Evolutionary conservation across 768 basidiomycete species (phyloP), one percentile per base, ranked within the genome.

Genomic region (Tephrocybe sp.): DNA sequence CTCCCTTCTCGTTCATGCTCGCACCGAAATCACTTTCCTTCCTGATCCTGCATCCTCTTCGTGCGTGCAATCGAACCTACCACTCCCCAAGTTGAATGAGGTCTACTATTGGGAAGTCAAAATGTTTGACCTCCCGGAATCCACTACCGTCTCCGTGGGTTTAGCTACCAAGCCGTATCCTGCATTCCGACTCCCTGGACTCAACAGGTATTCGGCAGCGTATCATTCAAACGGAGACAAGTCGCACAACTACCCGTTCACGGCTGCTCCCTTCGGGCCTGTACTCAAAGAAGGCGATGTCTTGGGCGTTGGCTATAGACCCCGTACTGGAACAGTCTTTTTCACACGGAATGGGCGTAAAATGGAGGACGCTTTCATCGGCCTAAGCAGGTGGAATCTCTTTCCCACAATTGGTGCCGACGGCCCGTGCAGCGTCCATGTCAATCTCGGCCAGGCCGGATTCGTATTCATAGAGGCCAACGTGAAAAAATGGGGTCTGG

Each of bases 61-160:
- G 11, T 92, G 83, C 52, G 97, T 99, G 9, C 92, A 98, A 72
- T 96, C 93, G 42, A 99, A 98, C 65, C 77, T 99, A 9, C 97
- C 97, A 2, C 74, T 99, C 3, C 97, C 97, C 11, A 98, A 98
- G 64, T 77, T 98, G 42, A 99, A 99, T 70, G 97, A 98, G 66
- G 94, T 98, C 11, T 99, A 99, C 66, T 99, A 99, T 66, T 99
- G 92, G 91, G 97, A 99, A 66, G 89, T 93, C 54, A 99, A 99
- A 73, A 91, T 98, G 89, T 98, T 94, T 64, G 97, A 99, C 70
- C 87, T 97, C 47, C 93, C 95, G 11, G 75, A 82, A 53, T 74
- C 80, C 2, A 98, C 95, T 8, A 89, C 79, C 37, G 87, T 97
- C n/a, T 84, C 92, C 27, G 83, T 98, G 41, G 97, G 97, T 28